These are phyloP conservation scores for Candida silvatica DNA, from an alignment of 805 yeast genomes.

Conservation along the genomic window DNA sequence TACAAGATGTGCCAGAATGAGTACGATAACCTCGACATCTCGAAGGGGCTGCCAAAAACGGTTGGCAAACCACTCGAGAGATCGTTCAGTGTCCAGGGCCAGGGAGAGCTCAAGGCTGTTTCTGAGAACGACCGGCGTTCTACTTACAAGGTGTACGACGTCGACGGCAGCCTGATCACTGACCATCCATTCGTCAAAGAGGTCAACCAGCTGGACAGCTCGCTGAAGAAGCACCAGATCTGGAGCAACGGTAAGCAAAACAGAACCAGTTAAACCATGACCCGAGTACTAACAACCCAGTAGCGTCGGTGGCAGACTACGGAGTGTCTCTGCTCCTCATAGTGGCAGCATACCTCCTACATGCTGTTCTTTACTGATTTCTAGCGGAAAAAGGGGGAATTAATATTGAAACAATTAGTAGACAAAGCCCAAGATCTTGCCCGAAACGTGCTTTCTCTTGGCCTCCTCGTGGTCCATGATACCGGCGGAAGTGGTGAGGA, in stretches of 20 bases:
- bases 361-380: neutral
- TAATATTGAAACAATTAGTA: slow-evolving; percentile 42
- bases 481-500: slow-evolving; percentile 98
- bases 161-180: slow-evolving; percentile 29
- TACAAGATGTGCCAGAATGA: slow-evolving; percentile 26
- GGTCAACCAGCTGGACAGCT: too few relatives aligned
- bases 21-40: slow-evolving; percentile 35
- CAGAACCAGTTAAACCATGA: too few relatives aligned
- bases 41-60: slow-evolving; percentile 35
- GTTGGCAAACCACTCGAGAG: slow-evolving; percentile 34
- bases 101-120: slow-evolving; percentile 41
- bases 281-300: too few relatives aligned
- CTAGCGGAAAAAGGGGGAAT: neutral
- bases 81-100: slow-evolving; percentile 15
- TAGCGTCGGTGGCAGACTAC: too few relatives aligned
- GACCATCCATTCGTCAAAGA: slow-evolving; percentile 14
- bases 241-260: too few relatives aligned
- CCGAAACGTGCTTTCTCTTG: slow-evolving; percentile 99
- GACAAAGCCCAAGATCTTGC: slow-evolving; percentile 97
- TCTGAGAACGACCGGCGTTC: slow-evolving; percentile 13
- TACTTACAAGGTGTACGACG: slow-evolving; percentile 32
- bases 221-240: too few relatives aligned
- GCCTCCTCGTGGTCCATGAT: slow-evolving; percentile 99
- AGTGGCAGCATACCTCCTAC: neutral
- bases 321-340: neutral